These are phyloP conservation scores for Sicyos edulis DNA, from an alignment of 306 rosid species.

Conservation along the genomic window DNA sequence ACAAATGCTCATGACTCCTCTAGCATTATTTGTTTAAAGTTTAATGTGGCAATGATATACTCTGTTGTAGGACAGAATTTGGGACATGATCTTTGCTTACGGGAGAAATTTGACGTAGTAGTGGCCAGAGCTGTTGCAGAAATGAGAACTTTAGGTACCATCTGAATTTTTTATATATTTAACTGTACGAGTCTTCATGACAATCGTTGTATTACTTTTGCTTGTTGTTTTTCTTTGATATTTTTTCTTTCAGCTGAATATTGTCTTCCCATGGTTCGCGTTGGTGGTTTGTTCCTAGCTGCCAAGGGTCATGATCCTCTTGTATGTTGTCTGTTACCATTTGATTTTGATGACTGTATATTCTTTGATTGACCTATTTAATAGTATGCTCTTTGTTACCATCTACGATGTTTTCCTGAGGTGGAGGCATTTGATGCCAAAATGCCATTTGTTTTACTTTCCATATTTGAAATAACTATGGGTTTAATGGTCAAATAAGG, in stretches of 20 bases:
- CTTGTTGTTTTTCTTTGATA: slow-evolving; percentile 24
- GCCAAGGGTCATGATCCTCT: slow-evolving; percentile 85
- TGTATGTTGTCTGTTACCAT: slow-evolving; percentile 34
- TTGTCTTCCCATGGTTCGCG: slow-evolving; percentile 86
- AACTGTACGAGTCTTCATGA: slow-evolving; percentile 19
- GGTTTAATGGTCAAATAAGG: no score
- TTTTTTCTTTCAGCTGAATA: slow-evolving; percentile 63
- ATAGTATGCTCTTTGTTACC: neutral
- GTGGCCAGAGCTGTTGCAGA: slow-evolving; percentile 95
- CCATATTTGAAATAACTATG: neutral
- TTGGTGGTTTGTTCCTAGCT: slow-evolving; percentile 82
- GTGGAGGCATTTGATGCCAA: neutral
- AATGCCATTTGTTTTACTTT: neutral
- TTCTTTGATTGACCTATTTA: neutral
- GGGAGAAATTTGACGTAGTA: slow-evolving; percentile 80
- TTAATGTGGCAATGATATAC: neutral
- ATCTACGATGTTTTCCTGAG: neutral
- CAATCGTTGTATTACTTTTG: neutral
- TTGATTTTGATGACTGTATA: neutral
- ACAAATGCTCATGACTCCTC: neutral
- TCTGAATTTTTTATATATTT: slow-evolving; percentile 12
- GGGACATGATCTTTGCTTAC: slow-evolving; percentile 57
- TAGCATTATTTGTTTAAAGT: neutral
- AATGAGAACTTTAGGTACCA: slow-evolving; percentile 70
- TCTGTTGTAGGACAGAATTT: slow-evolving; percentile 58